Conservation (phyloP, 176 grass and related monocot species). For the Lolium multiflorum region DNA sequence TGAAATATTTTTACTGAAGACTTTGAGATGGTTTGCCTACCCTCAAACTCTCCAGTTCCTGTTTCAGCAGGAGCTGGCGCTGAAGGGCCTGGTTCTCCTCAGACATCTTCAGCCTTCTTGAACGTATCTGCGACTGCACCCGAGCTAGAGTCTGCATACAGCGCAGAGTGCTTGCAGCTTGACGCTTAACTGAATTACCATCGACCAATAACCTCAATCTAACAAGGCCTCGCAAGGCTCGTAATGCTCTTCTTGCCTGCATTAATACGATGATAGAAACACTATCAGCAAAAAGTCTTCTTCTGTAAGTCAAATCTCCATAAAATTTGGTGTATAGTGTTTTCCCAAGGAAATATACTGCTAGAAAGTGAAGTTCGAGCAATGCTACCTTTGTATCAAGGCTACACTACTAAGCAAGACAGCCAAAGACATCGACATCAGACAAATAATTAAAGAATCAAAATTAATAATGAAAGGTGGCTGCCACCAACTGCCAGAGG, state of each 20-base stretch:
- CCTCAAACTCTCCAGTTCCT: conserved; percentile 87
- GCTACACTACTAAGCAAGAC: conserved; percentile 22
- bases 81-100: conserved; percentile 98
- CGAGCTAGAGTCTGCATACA: conserved; percentile 96
- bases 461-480: conserved; percentile 52
- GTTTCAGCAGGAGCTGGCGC: conserved; percentile 89
- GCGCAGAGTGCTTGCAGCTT: conserved; percentile 85
- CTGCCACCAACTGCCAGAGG: conserved; percentile 57
- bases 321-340: background rate
- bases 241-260: conserved; percentile 90
- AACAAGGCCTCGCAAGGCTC: conserved; percentile 85
- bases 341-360: conserved; percentile 19
- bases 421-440: conserved; percentile 45
- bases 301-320: conserved; percentile 18
- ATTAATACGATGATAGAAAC: conserved; percentile 16
- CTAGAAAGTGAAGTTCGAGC: background rate
- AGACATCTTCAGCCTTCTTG: conserved; percentile 82
- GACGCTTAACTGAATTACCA: conserved; percentile 92
- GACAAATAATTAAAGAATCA: conserved; percentile 50
- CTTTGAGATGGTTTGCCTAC: conserved; percentile 55
- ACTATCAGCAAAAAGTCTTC: conserved; percentile 2
- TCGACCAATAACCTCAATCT: conserved; percentile 91
- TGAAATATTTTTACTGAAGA: conserved; percentile 22
- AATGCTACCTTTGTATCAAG: conserved; percentile 19
- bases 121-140: conserved; percentile 86